Percentiles rank a stretch among this genome's conserved stretches.
phyloP scores from a whole-genome alignment of 2,329 filamentous ascomycete species.

The Alternaria brassicae region DNA sequence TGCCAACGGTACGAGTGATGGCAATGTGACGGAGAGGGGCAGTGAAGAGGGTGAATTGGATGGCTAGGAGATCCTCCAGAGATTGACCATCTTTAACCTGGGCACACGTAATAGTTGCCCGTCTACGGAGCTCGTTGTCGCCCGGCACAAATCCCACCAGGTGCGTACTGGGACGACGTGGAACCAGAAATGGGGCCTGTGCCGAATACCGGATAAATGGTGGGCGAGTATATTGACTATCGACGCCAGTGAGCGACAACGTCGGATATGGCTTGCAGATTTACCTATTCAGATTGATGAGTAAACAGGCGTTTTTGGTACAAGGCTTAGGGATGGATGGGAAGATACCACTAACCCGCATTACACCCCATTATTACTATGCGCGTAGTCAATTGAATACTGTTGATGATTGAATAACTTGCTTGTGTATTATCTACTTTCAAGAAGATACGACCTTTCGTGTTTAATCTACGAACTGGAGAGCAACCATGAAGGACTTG shows the following conservation, averaged over 20 bases:
- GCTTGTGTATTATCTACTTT: background rate
- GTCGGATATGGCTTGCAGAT: background rate
- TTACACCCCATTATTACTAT: constrained; percentile 1
- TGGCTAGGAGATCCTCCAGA: constrained; percentile 42
- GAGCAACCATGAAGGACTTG: background rate
- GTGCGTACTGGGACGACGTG: too few relatives aligned
- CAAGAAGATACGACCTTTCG: background rate
- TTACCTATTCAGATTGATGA: background rate
- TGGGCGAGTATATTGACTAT: too few relatives aligned
- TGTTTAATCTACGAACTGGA: background rate
- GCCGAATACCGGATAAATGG: too few relatives aligned
- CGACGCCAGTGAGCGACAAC: too few relatives aligned
- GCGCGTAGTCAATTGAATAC: background rate
- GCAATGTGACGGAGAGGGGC: constrained; percentile 35
- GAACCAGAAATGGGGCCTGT: too few relatives aligned
- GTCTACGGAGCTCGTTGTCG: background rate
- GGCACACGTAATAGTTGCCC: background rate
- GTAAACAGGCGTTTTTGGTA: constrained; percentile 8
- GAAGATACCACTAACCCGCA: constrained; percentile 13
- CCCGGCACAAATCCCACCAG: too few relatives aligned
- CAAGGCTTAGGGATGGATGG: background rate
- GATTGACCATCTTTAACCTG: background rate
- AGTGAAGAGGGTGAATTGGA: constrained; percentile 59
- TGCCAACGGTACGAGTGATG: constrained; percentile 28
- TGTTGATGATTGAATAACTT: background rate